Percentiles rank a stretch among this genome's conserved stretches.
These are phyloP conservation scores for Teunomyces pallodes DNA, from an alignment of 805 yeast genomes.

Conservation along the genomic window DNA sequence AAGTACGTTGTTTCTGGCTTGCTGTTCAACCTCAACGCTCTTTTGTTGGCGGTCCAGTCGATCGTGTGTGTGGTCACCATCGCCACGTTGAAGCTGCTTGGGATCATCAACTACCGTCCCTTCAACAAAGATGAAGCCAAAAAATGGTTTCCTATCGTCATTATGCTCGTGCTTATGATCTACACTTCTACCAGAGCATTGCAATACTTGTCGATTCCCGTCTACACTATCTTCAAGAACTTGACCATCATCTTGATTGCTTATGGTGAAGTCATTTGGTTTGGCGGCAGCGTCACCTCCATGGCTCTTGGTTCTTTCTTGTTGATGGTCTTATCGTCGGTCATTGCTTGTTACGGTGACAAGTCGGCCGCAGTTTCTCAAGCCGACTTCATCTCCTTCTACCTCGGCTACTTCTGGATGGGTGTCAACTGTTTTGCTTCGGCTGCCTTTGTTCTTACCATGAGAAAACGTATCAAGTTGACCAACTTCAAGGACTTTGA, in stretches of 20 bases:
- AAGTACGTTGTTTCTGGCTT: conserved; percentile 84
- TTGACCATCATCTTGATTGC: conserved; percentile 95
- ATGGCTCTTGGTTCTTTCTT: conserved; percentile 87
- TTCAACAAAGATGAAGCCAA: conserved; percentile 84
- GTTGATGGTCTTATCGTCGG: conserved; percentile 93
- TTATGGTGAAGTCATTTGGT: conserved; percentile 97
- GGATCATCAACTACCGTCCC: conserved; percentile 82
- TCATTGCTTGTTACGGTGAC: conserved; percentile 93
- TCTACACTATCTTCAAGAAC: conserved; percentile 96
- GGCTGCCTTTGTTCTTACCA: conserved; percentile 87
- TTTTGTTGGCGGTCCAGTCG: conserved; percentile 85
- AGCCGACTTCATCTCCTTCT: conserved; percentile 45
- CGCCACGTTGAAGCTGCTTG: conserved; percentile 65
- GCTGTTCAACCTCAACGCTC: conserved; percentile 76
- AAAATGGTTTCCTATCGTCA: conserved; percentile 94
- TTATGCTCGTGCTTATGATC: conserved; percentile 87
- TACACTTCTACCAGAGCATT: conserved; percentile 95
- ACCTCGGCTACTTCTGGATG: conserved; percentile 95
- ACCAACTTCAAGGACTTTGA: conserved; percentile 96
- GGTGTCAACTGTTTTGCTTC: conserved; percentile 88
- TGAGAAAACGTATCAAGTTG: conserved; percentile 97
- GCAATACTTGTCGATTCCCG: conserved; percentile 88
- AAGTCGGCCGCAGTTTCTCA: conserved; percentile 35
- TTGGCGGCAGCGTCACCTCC: conserved; percentile 86
- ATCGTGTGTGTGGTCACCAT: conserved; percentile 77